phyloP scores from a whole-genome alignment of 164 flowering plant species.

The Macadamia integrifolia region DNA sequence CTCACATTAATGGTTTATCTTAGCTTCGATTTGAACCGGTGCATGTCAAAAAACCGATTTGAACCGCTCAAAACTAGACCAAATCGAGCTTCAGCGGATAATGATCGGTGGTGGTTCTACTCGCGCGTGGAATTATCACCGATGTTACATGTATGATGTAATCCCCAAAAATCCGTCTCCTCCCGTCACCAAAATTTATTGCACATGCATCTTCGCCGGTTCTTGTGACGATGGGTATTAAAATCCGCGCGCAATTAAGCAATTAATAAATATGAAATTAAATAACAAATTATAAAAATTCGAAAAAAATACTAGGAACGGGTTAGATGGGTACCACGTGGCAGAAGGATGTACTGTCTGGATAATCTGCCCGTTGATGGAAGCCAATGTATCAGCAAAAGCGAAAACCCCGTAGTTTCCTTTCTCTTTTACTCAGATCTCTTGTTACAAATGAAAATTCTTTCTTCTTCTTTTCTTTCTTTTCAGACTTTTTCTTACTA shows the following conservation, averaged over 20 bases:
- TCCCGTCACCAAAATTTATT: not conserved
- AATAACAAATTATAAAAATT: too few relatives aligned
- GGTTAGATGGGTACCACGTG: not conserved
- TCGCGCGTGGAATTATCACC: too few relatives aligned
- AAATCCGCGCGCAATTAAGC: not conserved
- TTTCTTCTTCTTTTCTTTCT: not conserved
- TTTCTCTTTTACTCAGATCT: not conserved
- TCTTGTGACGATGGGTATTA: not conserved
- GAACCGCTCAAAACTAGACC: too few relatives aligned
- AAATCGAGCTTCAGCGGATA: too few relatives aligned
- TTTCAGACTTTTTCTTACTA: not conserved
- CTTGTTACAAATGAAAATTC: not conserved
- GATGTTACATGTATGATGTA: too few relatives aligned
- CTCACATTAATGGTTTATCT: too few relatives aligned
- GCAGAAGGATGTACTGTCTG: not conserved
- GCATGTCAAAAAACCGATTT: too few relatives aligned
- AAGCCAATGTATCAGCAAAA: not conserved
- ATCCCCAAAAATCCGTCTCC: not conserved
- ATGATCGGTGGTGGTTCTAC: too few relatives aligned
- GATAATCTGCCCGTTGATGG: not conserved
- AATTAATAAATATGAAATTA: too few relatives aligned
- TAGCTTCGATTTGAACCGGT: too few relatives aligned
- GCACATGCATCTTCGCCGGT: not conserved
- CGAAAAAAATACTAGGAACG: not conserved
- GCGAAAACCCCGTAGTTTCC: not conserved